Base-by-base conservation (phyloP, 1,284 basidiomycete species). In the Irpex sp. region DNA sequence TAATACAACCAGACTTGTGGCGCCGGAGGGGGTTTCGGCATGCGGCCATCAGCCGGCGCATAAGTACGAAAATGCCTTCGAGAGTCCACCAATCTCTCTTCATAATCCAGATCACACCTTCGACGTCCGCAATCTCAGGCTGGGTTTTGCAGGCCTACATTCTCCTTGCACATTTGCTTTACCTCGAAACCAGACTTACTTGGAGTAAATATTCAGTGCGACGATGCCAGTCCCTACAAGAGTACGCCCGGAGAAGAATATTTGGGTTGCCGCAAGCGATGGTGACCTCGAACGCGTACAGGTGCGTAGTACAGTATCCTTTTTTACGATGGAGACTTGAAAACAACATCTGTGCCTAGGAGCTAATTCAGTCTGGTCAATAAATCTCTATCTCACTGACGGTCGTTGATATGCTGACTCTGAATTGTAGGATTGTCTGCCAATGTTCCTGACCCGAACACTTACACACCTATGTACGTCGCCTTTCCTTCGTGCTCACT, bases 221-320 rank as follows among this genome's bases (percentile, higher is more conserved):
- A 62, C 66, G 57, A 74, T 75, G 74, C 69, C 75, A 53, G 69
- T 71, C n/a, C 69, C 74, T 1, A 69, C 71, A 10, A 64, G 48
- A 36, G 60, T 65, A 2, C 66, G 65, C 60, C 64, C 68, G 8
- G 66, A 71, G 58, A 89, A 86, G 73, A 96, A 96, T 75, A 88
- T 96, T 54, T 96, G 94, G 94, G 83, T 95, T 33, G 94, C 94
- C 28, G 91, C 94, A 1, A 88, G 85, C 28, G 93, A 96, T 71
- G 94, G 94, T 52, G 90, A 96, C 67, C 65, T 85, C n/a, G 71
- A 68, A 16, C 68, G 74, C 3, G 75, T 78, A 4, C 68, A 71
- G 68, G 77, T 75, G 55, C 47, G 70, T 58, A 4, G 12, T 5
- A 21, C 16, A 53, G 56, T 36, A n/a, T 47, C 18, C 19, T 18